These are phyloP conservation scores for Orbilia quercus DNA, from an alignment of 2,329 filamentous ascomycete genomes.

Conservation along the genomic window DNA sequence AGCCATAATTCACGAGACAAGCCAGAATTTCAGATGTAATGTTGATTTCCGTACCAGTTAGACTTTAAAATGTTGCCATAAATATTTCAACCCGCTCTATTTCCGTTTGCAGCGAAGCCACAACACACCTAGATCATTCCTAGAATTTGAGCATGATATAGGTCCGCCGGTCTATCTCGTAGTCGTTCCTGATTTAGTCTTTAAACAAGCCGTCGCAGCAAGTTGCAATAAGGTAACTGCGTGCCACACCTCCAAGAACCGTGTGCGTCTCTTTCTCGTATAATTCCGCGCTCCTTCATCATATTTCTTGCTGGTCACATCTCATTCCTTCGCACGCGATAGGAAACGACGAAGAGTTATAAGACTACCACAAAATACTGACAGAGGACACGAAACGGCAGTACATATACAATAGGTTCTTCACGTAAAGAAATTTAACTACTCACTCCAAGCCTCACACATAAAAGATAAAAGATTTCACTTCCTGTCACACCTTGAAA, in stretches of 20 bases:
- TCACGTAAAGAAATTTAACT: too few species aligned
- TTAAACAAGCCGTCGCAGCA: constrained; percentile 9
- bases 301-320: background rate
- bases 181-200: constrained; percentile 38
- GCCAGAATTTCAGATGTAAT: too few species aligned
- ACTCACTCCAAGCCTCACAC: too few species aligned
- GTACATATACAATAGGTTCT: background rate
- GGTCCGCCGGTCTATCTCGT: background rate
- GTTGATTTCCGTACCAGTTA: too few species aligned
- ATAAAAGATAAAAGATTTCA: too few species aligned
- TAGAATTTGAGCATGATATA: background rate
- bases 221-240: constrained; percentile 15
- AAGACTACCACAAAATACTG: background rate
- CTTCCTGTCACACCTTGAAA: too few species aligned
- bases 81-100: constrained; percentile 13
- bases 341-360: background rate
- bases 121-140: constrained; percentile 11
- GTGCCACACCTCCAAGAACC: constrained; percentile 1
- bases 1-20: too few species aligned
- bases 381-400: background rate
- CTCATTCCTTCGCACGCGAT: background rate
- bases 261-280: constrained; percentile 7
- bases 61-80: background rate
- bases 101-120: constrained; percentile 38
- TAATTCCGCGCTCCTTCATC: background rate